These are phyloP conservation scores for Odonthalia washingtoniensis DNA, from an alignment of 31 red algal genomes.

Conservation along the genomic window DNA sequence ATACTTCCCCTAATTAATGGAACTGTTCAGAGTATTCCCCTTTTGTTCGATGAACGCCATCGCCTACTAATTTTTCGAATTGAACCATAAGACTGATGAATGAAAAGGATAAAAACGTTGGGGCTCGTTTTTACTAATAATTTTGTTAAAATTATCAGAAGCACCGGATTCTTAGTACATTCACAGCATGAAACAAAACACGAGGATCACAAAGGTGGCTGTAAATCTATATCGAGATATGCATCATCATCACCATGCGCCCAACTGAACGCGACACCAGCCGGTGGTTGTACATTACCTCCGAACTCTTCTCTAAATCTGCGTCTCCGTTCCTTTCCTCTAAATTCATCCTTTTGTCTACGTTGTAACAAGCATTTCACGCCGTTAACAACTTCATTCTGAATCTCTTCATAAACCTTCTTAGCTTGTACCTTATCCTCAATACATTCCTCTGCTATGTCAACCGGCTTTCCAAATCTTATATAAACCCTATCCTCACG, in stretches of 20 bases:
- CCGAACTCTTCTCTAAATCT: conserved; percentile 43
- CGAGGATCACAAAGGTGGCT: no score
- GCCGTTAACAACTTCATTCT: conserved; percentile 48
- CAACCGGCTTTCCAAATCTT: conserved; percentile 71
- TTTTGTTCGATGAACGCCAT: no score
- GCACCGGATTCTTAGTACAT: no score
- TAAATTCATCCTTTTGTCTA: conserved; percentile 61
- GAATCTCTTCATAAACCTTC: conserved; percentile 43
- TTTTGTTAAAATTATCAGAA: conserved; percentile 57
- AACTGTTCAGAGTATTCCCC: no score
- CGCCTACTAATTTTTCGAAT: no score
- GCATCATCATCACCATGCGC: conserved; percentile 32
- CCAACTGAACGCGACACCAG: conserved; percentile 63
- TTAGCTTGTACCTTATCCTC: conserved; percentile 43
- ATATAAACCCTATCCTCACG: conserved; percentile 57
- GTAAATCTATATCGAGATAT: no score
- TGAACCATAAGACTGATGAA: no score
- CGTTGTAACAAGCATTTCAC: conserved; percentile 57
- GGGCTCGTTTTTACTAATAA: conserved; percentile 5
- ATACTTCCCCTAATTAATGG: no score
- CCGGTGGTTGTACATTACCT: conserved; percentile 30
- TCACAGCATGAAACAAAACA: no score
- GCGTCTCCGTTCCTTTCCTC: conserved; percentile 39
- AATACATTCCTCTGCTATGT: conserved; percentile 49
- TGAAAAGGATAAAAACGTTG: no score